A percentile compares a stretch with the other conserved stretches of the same genome.
These are phyloP conservation scores for Crassisporium funariophilum DNA, from an alignment of 768 basidiomycete species.

Conservation along the genomic window DNA sequence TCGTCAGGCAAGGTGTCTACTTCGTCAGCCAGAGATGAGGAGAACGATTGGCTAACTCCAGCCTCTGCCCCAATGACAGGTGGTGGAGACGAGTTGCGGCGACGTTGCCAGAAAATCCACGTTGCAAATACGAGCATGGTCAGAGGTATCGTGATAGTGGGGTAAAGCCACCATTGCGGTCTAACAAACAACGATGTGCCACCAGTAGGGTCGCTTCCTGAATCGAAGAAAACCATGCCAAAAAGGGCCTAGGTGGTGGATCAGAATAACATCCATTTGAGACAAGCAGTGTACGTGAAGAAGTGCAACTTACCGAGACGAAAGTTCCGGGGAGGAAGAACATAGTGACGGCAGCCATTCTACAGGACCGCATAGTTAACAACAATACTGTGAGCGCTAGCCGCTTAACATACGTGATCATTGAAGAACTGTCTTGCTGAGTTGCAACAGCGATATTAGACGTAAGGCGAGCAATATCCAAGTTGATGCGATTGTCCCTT, in stretches of 20 bases:
- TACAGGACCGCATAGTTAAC: not conserved
- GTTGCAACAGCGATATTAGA: not conserved
- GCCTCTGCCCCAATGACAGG: too few species aligned
- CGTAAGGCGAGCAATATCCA: not conserved
- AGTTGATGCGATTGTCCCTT: conserved; percentile 2
- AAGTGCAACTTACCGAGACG: not conserved
- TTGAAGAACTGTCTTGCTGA: conserved; percentile 2
- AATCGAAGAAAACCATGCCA: conserved; percentile 3
- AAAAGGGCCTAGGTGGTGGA: too few species aligned
- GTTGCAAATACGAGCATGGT: not conserved
- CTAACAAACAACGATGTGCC: not conserved
- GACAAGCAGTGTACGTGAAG: not conserved
- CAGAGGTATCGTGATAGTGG: conserved; percentile 1
- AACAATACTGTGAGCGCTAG: too few species aligned
- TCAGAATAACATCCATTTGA: too few species aligned
- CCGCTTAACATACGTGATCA: conserved; percentile 4
- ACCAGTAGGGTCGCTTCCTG: not conserved
- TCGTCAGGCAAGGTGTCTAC: too few species aligned
- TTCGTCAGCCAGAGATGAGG: too few species aligned
- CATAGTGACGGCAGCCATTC: conserved; percentile 3
- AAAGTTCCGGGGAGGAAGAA: conserved; percentile 5
- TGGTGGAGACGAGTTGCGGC: too few species aligned
- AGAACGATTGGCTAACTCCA: too few species aligned
- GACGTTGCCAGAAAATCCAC: conserved; percentile 4
- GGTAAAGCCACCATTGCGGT: not conserved